A percentile compares a stretch with the other conserved stretches of the same genome.
Evolutionary conservation across 164 flowering plant species (phyloP).

Genomic region (Protea cynaroides): DNA sequence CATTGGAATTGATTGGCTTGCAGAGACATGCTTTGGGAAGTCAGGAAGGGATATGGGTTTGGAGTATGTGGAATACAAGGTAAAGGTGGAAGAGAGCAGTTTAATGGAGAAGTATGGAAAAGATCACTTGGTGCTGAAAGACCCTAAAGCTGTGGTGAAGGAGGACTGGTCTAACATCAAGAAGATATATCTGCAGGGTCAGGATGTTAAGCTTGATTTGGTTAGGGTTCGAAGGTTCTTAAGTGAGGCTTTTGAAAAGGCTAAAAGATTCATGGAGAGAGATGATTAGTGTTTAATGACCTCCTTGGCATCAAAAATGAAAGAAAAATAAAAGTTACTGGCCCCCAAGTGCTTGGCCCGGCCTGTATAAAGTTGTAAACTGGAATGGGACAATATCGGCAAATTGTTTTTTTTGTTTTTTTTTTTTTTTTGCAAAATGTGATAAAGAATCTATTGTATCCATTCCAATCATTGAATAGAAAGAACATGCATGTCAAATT

Average conservation of each 20-base stretch:
- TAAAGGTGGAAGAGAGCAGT: slow-evolving; percentile 33
- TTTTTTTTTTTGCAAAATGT: too few relatives aligned
- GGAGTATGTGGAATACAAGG: slow-evolving; percentile 35
- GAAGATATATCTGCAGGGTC: slow-evolving; percentile 39
- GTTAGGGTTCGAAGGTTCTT: slow-evolving; percentile 30
- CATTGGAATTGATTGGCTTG: slow-evolving; percentile 30
- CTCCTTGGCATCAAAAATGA: too few relatives aligned
- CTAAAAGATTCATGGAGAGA: slow-evolving; percentile 31
- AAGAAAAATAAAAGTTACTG: too few relatives aligned
- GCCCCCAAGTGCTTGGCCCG: too few relatives aligned
- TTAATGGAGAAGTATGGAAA: slow-evolving; percentile 36
- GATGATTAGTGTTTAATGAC: not conserved
- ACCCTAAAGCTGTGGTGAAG: slow-evolving; percentile 24
- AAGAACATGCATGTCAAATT: too few relatives aligned
- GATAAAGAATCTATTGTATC: too few relatives aligned
- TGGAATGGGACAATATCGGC: too few relatives aligned
- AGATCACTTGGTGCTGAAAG: slow-evolving; percentile 31
- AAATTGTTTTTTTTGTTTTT: too few relatives aligned
- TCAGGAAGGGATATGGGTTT: slow-evolving; percentile 28
- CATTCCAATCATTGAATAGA: too few relatives aligned
- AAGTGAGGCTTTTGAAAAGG: slow-evolving; percentile 31
- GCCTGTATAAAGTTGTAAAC: too few relatives aligned
- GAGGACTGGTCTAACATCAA: slow-evolving; percentile 21
- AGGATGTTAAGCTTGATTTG: slow-evolving; percentile 44
- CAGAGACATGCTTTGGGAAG: slow-evolving; percentile 23